Conservation (phyloP, 306 rosid species). For the Corylus americana region DNA sequence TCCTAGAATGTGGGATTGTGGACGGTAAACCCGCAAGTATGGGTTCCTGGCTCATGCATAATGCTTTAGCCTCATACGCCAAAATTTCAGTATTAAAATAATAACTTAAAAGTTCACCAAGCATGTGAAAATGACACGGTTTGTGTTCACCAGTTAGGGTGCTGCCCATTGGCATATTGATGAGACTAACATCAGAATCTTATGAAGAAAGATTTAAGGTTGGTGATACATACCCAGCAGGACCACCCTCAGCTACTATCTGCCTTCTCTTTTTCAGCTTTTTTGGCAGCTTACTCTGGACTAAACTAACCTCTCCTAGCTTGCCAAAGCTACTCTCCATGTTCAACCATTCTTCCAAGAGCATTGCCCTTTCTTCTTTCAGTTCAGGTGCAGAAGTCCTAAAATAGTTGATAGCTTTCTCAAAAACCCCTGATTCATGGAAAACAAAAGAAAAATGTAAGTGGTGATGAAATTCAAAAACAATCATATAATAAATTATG, state of each 20-base stretch:
- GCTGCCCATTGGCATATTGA: background rate
- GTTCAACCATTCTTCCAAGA: conserved; percentile 89
- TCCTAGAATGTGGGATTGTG: background rate
- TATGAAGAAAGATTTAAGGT: background rate
- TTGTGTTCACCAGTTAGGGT: background rate
- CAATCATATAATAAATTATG: conserved; percentile 5
- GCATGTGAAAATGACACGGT: background rate
- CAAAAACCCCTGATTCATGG: conserved; percentile 70
- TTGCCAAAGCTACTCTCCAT: conserved; percentile 73
- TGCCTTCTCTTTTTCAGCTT: conserved; percentile 87
- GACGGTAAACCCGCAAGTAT: background rate
- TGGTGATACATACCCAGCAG: conserved; percentile 60
- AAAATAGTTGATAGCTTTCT: conserved; percentile 71
- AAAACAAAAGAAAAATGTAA: conserved; percentile 1
- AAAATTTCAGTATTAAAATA: background rate
- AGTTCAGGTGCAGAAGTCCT: conserved; percentile 88
- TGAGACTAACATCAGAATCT: background rate
- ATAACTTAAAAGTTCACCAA: background rate
- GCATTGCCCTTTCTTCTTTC: conserved; percentile 95
- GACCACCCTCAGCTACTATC: conserved; percentile 69
- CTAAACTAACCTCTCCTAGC: conserved; percentile 73
- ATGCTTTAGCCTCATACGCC: background rate
- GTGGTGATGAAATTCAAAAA: conserved; percentile 14
- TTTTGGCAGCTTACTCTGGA: conserved; percentile 85
- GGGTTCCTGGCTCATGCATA: background rate